Evolutionary conservation across 768 basidiomycete genomes (phyloP).

Genomic region (Boletus sp.): DNA sequence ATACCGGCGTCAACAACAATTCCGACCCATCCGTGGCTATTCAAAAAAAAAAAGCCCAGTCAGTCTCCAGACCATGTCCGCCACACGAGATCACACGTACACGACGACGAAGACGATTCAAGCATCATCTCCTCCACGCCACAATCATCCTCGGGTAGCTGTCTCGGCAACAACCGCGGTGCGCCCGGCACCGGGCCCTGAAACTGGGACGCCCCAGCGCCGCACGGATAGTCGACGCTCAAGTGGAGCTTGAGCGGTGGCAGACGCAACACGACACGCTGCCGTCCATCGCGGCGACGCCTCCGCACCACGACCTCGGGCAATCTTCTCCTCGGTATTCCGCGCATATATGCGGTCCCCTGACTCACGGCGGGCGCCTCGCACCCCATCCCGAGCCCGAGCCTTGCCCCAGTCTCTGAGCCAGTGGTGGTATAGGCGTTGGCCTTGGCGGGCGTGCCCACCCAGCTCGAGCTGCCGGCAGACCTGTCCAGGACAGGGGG

Average conservation of each 20-base stretch:
- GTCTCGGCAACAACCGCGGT: slow-evolving; percentile 24
- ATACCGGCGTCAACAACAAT: slow-evolving; percentile 17
- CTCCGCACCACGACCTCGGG: slow-evolving; percentile 9
- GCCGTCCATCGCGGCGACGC: neutral
- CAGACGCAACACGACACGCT: slow-evolving; percentile 4
- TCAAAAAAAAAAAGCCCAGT: neutral
- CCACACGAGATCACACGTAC: slow-evolving; percentile 8
- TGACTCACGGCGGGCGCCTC: no score
- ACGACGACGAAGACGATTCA: slow-evolving; percentile 1
- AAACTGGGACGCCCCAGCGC: neutral
- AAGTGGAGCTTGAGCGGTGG: slow-evolving; percentile 12
- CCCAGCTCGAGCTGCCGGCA: slow-evolving; percentile 33
- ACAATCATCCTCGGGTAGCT: slow-evolving; percentile 26
- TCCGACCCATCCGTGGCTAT: slow-evolving; percentile 13
- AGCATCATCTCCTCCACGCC: slow-evolving; percentile 19
- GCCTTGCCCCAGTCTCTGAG: neutral
- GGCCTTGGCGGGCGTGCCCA: neutral
- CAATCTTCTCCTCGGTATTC: neutral
- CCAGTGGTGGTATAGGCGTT: neutral
- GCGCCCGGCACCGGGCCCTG: slow-evolving; percentile 18
- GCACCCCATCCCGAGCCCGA: no score
- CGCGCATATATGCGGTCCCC: slow-evolving; percentile 15
- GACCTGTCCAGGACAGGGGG: slow-evolving; percentile 26
- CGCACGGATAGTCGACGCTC: neutral
- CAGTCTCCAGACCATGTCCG: neutral